Evolutionary conservation across 768 basidiomycete genomes (phyloP), one percentile per base, ranked within the genome.

Genomic region (Mycena galopus): DNA sequence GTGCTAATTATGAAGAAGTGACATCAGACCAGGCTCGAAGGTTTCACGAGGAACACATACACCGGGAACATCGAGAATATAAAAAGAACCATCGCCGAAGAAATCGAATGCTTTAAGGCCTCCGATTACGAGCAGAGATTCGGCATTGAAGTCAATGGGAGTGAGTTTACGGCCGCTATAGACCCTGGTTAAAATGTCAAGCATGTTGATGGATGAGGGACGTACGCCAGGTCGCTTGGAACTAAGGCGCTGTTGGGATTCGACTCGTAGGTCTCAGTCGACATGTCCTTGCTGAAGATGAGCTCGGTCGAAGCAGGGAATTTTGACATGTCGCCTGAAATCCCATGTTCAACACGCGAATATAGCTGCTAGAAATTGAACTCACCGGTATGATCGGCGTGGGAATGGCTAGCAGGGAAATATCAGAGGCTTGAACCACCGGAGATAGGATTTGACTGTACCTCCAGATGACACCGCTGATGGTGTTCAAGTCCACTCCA

Each of bases 131-230:
- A 44, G 42, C 19, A 17, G 19, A 37, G 35, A 37, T 44, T 44
- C 11, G 17, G n/a, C 17, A 8, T 21, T n/a, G 44, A 47, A 47
- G 44, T 47, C 44, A 21, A 47, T 16, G 21, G 21, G 19, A n/a
- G 44, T n/a, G n/a, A 47, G 44, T 19, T 47, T 47, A 9, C 44
- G 44, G 44, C 44, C 44, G 5, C 44, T 47, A 11, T n/a, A 47
- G 44, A 47, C 8, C 11, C 7, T 4, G 0, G 4, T n/a, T 19
- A n/a, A n/a, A 2, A 23, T 8, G 3, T 2, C 1, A n/a, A n/a
- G 44, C 44, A 47, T n/a, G 9, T 47, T 47, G 4, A 47, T 8
- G n/a, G n/a, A n/a, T 6, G 19, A 21, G 7, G 19, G 44, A 47
- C 44, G 44, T 47, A 47, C 44, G 44, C 44, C 19, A 47, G 6